These are phyloP conservation scores for Verticillium klebahnii DNA, from an alignment of 2,329 filamentous ascomycete genomes.

Conservation along the genomic window DNA sequence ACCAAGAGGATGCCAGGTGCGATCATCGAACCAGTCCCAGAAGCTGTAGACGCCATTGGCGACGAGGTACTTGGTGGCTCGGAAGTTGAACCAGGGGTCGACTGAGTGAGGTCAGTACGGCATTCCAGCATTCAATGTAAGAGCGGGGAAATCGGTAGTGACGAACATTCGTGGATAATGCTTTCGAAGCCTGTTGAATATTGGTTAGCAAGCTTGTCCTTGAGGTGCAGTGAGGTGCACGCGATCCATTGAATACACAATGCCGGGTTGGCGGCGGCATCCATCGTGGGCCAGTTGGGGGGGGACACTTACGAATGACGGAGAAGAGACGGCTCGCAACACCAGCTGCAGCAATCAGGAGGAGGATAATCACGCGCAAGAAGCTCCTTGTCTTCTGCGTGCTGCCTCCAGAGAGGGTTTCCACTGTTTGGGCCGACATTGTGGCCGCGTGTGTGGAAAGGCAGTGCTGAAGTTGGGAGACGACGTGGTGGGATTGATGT, in stretches of 20 bases:
- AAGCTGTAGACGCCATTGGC: constrained; percentile 97
- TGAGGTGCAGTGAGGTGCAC: not conserved
- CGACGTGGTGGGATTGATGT: constrained; percentile 15
- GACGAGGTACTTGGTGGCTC: constrained; percentile 95
- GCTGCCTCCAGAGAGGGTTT: constrained; percentile 68
- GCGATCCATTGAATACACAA: not conserved
- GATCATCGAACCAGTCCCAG: constrained; percentile 99
- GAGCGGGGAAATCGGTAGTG: constrained; percentile 8
- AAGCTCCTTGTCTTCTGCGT: constrained; percentile 79
- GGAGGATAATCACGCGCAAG: constrained; percentile 84
- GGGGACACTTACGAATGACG: constrained; percentile 75
- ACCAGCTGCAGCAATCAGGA: constrained; percentile 85
- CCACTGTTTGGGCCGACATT: constrained; percentile 42
- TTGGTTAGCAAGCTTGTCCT: not conserved
- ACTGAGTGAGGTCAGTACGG: constrained; percentile 52
- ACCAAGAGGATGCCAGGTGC: constrained; percentile 98
- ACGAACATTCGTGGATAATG: constrained; percentile 99
- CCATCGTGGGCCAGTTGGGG: not conserved
- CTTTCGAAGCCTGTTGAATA: constrained; percentile 76
- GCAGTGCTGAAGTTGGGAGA: constrained; percentile 19
- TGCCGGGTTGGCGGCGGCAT: not conserved
- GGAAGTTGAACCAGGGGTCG: constrained; percentile 99
- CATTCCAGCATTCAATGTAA: not conserved
- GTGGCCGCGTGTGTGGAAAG: constrained; percentile 16
- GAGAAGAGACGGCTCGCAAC: constrained; percentile 94